Evolutionary conservation across 2,329 filamentous ascomycete genomes (phyloP).

Genomic region (Scolecobasidium constrictum): DNA sequence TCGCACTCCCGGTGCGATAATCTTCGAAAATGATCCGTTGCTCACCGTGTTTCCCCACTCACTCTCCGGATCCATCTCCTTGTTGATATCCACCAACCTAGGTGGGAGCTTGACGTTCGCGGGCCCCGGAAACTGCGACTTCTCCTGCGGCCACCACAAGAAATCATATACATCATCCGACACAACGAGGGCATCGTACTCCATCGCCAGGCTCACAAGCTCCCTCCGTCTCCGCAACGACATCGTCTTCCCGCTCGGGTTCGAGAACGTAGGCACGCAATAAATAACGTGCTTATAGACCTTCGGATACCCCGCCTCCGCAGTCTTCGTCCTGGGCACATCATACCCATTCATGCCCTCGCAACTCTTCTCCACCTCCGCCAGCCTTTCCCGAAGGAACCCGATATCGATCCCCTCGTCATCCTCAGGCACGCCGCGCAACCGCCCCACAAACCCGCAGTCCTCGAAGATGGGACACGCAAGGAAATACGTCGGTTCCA

Average conservation of each 20-base stretch:
- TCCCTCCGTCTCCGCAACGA: constrained; percentile 52
- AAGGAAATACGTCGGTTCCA: constrained; percentile 75
- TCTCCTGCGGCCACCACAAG: constrained; percentile 59
- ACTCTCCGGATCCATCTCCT: constrained; percentile 49
- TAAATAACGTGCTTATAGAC: constrained; percentile 78
- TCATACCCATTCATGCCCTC: neutral
- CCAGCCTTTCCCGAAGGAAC: neutral
- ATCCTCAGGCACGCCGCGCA: constrained; percentile 37
- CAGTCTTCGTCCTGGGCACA: neutral
- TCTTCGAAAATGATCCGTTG: constrained; percentile 85
- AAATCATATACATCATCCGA: constrained; percentile 92
- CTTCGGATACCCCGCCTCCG: neutral
- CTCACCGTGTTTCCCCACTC: constrained; percentile 71
- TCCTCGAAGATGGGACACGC: constrained; percentile 65
- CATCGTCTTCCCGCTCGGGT: constrained; percentile 80
- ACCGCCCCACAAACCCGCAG: constrained; percentile 20
- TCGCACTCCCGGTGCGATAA: constrained; percentile 67
- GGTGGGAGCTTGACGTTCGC: constrained; percentile 39
- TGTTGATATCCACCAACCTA: constrained; percentile 69
- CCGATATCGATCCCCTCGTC: neutral
- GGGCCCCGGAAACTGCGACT: neutral
- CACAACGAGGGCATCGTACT: constrained; percentile 69
- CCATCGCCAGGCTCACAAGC: constrained; percentile 66
- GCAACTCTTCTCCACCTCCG: neutral
- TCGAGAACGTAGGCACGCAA: constrained; percentile 76